Conservation (phyloP, 1,284 basidiomycete genomes). For the Athelia psychrophila region DNA sequence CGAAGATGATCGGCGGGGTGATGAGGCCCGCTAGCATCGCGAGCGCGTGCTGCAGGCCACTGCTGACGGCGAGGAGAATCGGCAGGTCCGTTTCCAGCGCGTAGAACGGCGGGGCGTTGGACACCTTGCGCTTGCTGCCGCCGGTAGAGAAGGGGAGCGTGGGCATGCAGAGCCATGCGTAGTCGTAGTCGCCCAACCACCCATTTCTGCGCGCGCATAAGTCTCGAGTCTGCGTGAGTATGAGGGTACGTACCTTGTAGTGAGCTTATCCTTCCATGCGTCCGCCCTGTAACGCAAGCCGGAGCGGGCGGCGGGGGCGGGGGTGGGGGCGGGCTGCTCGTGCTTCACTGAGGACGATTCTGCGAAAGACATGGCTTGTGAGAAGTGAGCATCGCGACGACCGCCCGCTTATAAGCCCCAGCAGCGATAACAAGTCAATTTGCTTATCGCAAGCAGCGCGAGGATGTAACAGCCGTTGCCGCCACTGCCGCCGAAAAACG, state of each 20-base stretch:
- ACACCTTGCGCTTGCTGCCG: constrained; percentile 19
- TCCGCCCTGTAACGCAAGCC: not conserved
- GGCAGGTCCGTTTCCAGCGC: constrained; percentile 69
- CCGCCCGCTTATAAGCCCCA: not conserved
- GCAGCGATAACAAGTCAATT: not conserved
- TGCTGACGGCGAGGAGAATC: constrained; percentile 62
- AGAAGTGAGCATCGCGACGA: not conserved
- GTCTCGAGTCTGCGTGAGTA: not conserved
- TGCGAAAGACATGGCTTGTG: not conserved
- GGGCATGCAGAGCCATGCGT: constrained; percentile 69
- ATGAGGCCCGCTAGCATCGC: constrained; percentile 81
- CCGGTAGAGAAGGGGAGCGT: constrained; percentile 53
- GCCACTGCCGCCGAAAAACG: not conserved
- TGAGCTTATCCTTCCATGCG: constrained; percentile 30
- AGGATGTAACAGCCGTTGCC: no score
- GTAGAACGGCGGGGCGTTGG: constrained; percentile 65
- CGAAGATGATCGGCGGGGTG: constrained; percentile 81
- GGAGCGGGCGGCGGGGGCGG: constrained; percentile 7
- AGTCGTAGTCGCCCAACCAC: constrained; percentile 80
- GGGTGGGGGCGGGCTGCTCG: constrained; percentile 19
- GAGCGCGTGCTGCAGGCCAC: constrained; percentile 75
- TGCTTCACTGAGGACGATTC: constrained; percentile 14
- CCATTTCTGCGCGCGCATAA: constrained; percentile 39
- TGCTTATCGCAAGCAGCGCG: constrained; percentile 1
- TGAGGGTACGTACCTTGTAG: constrained; percentile 27